These are phyloP conservation scores for Patellifolia procumbens DNA, from an alignment of 179 eudicot genomes.

Conservation along the genomic window DNA sequence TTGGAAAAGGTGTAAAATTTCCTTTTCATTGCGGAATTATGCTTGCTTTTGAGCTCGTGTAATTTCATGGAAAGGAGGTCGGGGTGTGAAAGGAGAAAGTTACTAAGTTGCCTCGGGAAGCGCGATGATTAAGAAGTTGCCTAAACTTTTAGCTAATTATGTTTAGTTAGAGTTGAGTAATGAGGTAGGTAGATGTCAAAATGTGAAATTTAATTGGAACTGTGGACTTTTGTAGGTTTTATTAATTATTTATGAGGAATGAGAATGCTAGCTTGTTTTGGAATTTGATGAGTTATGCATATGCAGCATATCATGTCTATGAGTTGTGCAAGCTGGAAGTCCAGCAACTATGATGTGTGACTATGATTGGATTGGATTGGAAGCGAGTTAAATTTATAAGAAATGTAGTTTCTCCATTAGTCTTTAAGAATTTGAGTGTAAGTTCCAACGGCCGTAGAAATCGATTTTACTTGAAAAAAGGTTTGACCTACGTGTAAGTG, in stretches of 20 bases:
- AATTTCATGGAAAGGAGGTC: slow-evolving; percentile 20
- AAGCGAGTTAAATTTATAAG: neutral
- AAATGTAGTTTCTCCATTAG: neutral
- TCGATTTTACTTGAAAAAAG: neutral
- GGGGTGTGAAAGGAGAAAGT: slow-evolving; percentile 2
- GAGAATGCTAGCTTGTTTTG: slow-evolving; percentile 19
- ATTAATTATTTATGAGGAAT: slow-evolving; percentile 5
- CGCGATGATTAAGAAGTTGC: slow-evolving; percentile 15
- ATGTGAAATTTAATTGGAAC: slow-evolving; percentile 9
- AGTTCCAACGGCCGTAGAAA: neutral
- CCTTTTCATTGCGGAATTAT: slow-evolving; percentile 23
- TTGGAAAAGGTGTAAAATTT: slow-evolving; percentile 9
- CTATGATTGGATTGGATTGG: neutral
- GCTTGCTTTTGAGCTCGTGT: slow-evolving; percentile 16
- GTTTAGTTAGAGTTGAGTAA: slow-evolving; percentile 15
- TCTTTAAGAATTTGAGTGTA: neutral
- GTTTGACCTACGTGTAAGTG: neutral
- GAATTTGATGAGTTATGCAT: slow-evolving; percentile 17
- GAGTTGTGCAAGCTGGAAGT: slow-evolving; percentile 20
- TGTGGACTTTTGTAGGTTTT: neutral
- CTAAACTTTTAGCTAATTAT: neutral
- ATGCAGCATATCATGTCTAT: slow-evolving; percentile 10
- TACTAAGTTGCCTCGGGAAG: slow-evolving; percentile 12
- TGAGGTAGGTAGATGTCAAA: slow-evolving; percentile 16
- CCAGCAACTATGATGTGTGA: slow-evolving; percentile 16